These are phyloP conservation scores for Cryptococcus sp. DNA, from an alignment of 1,284 basidiomycete species.

Conservation along the genomic window DNA sequence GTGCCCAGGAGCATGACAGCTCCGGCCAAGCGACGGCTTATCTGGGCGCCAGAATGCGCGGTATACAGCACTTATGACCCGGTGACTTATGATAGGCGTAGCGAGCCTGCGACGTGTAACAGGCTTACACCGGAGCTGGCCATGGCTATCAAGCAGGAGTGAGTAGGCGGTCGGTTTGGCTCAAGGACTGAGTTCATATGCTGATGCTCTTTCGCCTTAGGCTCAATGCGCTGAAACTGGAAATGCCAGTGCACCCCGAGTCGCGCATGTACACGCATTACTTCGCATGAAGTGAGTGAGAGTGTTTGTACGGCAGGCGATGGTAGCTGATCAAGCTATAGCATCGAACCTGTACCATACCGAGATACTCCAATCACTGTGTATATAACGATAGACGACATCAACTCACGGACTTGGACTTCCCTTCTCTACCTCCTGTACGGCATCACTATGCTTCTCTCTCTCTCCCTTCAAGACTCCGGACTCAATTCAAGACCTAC, in stretches of 20 bases:
- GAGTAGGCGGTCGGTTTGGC: conserved; percentile 12
- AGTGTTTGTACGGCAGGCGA: neutral
- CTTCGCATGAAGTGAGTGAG: conserved; percentile 55
- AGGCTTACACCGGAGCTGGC: conserved; percentile 90
- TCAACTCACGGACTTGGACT: too few species aligned
- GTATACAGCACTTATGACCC: conserved; percentile 95
- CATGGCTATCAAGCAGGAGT: conserved; percentile 91
- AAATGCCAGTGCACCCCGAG: conserved; percentile 92
- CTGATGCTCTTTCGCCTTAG: conserved; percentile 13
- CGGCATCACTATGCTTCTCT: too few species aligned
- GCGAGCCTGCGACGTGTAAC: conserved; percentile 96
- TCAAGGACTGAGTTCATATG: neutral
- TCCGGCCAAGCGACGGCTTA: conserved; percentile 62
- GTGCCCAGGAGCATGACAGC: conserved; percentile 37
- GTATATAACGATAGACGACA: too few species aligned
- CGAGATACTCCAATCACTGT: too few species aligned
- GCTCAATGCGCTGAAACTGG: conserved; percentile 94
- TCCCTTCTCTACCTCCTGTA: too few species aligned
- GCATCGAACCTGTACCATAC: too few species aligned
- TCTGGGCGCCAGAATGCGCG: conserved; percentile 87
- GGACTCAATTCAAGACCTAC: too few species aligned
- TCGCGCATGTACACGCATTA: conserved; percentile 77
- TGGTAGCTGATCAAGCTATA: too few species aligned
- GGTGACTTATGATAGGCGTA: conserved; percentile 86
- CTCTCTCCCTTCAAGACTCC: too few species aligned